A percentile compares a stretch with the other conserved stretches of the same genome.
These are phyloP conservation scores for Amauroascus verrucosus DNA, from an alignment of 2,329 filamentous ascomycete genomes.

Conservation along the genomic window DNA sequence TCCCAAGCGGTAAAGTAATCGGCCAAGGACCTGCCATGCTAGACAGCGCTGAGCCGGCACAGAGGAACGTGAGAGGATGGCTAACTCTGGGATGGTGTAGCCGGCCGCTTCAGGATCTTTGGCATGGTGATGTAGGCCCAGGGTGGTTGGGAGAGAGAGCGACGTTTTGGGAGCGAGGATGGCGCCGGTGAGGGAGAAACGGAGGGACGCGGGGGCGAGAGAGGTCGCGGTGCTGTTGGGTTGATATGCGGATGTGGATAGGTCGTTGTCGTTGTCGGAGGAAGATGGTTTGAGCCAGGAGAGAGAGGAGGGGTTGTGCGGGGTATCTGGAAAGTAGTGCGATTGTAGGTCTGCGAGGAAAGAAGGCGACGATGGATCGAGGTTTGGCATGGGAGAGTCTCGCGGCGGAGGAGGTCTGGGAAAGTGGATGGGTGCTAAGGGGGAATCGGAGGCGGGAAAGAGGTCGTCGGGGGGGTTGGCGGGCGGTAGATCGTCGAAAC, in stretches of 20 bases:
- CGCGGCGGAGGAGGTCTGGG: conserved; percentile 34
- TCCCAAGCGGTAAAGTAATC: conserved; percentile 74
- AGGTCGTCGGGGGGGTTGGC: conserved; percentile 29
- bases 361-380: conserved; percentile 71
- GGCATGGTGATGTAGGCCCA: conserved; percentile 86
- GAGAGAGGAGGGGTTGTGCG: conserved; percentile 72
- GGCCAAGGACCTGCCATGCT: conserved; percentile 80
- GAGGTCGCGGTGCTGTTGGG: conserved; percentile 62
- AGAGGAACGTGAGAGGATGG: conserved; percentile 65
- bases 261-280: conserved; percentile 40
- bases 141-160: conserved; percentile 61
- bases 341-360: conserved; percentile 77
- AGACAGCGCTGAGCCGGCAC: conserved; percentile 83
- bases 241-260: conserved; percentile 67
- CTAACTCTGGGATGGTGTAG: conserved; percentile 82
- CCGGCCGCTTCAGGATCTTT: conserved; percentile 87
- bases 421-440: conserved; percentile 33
- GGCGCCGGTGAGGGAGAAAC: conserved; percentile 77
- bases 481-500: conserved; percentile 30
- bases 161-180: conserved; percentile 69
- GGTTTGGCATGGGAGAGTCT: conserved; percentile 50
- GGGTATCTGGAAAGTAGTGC: conserved; percentile 86
- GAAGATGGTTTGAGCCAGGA: conserved; percentile 80
- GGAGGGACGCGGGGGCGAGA: conserved; percentile 55
- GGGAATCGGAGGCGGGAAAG: conserved; percentile 32